Base-by-base conservation (phyloP, 129 eudicot genomes). In the Artemisia annua region DNA sequence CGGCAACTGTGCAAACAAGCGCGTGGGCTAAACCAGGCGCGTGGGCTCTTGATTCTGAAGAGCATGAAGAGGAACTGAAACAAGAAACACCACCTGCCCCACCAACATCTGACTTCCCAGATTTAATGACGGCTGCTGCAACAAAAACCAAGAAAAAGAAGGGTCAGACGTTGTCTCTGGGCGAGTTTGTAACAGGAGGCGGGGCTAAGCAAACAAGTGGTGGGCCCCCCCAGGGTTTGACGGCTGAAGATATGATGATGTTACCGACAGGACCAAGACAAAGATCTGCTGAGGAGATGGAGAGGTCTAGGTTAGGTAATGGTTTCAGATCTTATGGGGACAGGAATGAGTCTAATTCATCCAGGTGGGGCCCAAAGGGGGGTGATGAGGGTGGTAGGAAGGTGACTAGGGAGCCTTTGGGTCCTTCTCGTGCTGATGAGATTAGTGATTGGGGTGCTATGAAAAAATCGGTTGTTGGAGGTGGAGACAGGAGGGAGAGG, bases 401-500 rank as follows among this genome's bases (percentile, higher is more conserved):
- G 46, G 83, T 28, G 3, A 5, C 16, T 72, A 69, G 85, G 83
- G 87, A 70, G 13, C 76, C 66, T 59, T 72, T 39, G 55, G 82
- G 76, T 5, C 83, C 82, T 12, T 94, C 99, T 0, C 80, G 96
- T 43, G 99, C 99, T 5, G 99, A 94, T 64, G 99, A 90, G 81
- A 84, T 51, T 61, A 96, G 90, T 57, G 85, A 94, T 63, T 94
- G 99, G 99, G 95, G 86, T 0, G 92, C 96, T 10, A 85, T 85
- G 89, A 95, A 76, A 86, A 90, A n/a, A n/a, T n/a, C n/a, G n/a
- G n/a, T n/a, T n/a, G n/a, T n/a, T n/a, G n/a, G n/a, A 83, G 99
- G 97, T 1, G 87, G 88, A 79, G 99, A 95, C 75, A 88, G 96
- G 94, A 95, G 91, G 94, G 99, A 91, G 84, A 86, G 88, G 48